Base-by-base conservation (phyloP, 805 yeast species). In the Kodamaea kaohsiungensis region DNA sequence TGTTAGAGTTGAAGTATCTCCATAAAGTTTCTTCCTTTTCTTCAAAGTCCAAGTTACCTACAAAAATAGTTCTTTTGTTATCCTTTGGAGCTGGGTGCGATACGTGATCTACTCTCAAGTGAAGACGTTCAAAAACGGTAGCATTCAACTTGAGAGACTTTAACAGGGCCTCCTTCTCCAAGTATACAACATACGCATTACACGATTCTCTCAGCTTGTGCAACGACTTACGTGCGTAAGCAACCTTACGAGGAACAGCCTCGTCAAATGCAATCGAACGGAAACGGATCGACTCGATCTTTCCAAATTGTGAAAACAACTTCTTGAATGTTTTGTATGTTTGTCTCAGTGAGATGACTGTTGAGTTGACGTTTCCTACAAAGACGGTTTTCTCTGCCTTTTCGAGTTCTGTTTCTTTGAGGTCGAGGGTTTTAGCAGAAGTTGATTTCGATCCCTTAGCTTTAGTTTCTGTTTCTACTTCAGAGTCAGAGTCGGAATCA, bases 41-140 rank as follows among this genome's bases (percentile, higher is more conserved):
- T 68, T 91, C 97, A 66, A 95, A 95, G 66, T 91, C 96, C 57
- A 95, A 76, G 69, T 95, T 93, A 27, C 99, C 99, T 17, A 95
- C 91, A 66, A 95, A 95, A 19, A 95, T 83, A 18, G 93, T 86
- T 54, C 91, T 81, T 65, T 86, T 88, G 69, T 87, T 86, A 62
- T 91, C 97, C 64, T 89, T 91, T 58, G 86, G 84, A 13, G 91
- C 77, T 17, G 99, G 98, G 68, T 91, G 96, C 0, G 96, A 82
- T n/a, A 92, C 88, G 55, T 91, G 91, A 68, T 95, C 99, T 10
- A 93, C 93, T 65, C 98, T 82, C 46, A 95, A 64, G 69, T 95
- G 99, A 67, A 85, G 85, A 48, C 81, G 82, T 53, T 80, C 78
- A 66, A 90, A 88, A 10, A 87, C 75, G 3, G 76, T 65, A 43